Evolutionary conservation across 1,284 basidiomycete genomes (phyloP).

Genomic region (Boletus semigastroideus): DNA sequence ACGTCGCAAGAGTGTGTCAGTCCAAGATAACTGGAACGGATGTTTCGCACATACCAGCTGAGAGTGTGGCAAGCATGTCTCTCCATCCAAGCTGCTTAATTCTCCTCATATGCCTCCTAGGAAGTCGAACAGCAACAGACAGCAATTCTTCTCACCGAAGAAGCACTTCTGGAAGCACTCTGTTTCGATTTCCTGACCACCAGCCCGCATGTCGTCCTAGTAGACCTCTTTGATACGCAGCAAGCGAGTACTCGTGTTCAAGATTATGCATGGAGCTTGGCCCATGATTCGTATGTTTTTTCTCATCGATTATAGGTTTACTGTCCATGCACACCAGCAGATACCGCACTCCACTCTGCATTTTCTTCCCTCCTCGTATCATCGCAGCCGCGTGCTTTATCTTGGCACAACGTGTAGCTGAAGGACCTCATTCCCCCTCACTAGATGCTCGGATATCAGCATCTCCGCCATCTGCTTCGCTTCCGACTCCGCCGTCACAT

Average conservation of each 20-base stretch:
- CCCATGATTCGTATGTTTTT: conserved; percentile 75
- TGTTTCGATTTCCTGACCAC: conserved; percentile 90
- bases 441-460: conserved; percentile 68
- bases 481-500: conserved; percentile 73
- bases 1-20: conserved; percentile 76
- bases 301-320: conserved; percentile 1
- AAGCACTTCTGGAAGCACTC: conserved; percentile 81
- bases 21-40: conserved; percentile 65
- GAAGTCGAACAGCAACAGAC: conserved; percentile 76
- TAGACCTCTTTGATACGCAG: conserved; percentile 60
- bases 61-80: conserved; percentile 53
- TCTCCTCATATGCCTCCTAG: conserved; percentile 34
- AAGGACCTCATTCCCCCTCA: conserved; percentile 70
- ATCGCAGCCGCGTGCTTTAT: conserved; percentile 74
- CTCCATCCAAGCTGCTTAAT: conserved; percentile 3
- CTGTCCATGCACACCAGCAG: conserved; percentile 37
- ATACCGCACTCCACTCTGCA: conserved; percentile 73
- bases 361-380: conserved; percentile 64
- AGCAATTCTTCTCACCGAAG: conserved; percentile 77
- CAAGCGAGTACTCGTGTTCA: conserved; percentile 50
- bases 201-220: conserved; percentile 77
- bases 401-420: conserved; percentile 65
- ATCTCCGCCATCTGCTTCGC: conserved; percentile 58
- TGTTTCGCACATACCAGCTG: conserved; percentile 53
- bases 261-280: conserved; percentile 79